Evolutionary conservation across 31 red algal genomes (phyloP).

Genomic region (Bonnemaisonia californica): DNA sequence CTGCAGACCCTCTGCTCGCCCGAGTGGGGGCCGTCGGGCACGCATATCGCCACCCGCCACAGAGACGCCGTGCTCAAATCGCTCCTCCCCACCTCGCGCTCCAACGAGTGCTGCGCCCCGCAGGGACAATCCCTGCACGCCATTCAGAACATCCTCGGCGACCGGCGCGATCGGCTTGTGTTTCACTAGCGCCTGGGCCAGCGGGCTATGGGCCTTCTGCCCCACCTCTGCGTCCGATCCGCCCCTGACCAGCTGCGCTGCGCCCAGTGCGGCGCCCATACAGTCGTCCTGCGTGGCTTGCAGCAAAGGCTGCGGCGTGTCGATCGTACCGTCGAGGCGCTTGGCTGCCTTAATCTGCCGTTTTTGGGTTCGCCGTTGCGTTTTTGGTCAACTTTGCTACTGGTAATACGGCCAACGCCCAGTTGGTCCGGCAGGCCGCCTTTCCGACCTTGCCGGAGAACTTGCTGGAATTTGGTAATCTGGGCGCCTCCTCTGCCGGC

Average conservation of each 20-base stretch:
- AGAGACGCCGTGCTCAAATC: constrained; percentile 39
- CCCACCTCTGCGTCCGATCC: constrained; percentile 54
- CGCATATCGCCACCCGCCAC: constrained; percentile 47
- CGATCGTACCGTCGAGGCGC: neutral
- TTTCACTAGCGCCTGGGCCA: constrained; percentile 55
- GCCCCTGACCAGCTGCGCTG: constrained; percentile 31
- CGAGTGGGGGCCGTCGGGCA: constrained; percentile 48
- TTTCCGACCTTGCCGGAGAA: constrained; percentile 50
- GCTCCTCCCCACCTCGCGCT: constrained; percentile 52
- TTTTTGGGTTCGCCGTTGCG: constrained; percentile 77
- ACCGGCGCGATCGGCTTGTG: constrained; percentile 49
- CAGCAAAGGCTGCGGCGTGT: neutral
- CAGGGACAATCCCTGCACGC: constrained; percentile 34
- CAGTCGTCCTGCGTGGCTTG: constrained; percentile 49
- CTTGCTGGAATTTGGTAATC: constrained; percentile 51
- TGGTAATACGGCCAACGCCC: constrained; percentile 64
- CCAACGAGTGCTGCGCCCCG: constrained; percentile 22
- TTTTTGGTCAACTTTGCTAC: constrained; percentile 80
- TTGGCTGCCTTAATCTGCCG: constrained; percentile 12
- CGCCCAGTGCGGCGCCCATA: constrained; percentile 51
- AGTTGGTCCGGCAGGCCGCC: constrained; percentile 48
- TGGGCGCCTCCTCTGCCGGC: constrained; percentile 43
- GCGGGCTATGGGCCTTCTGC: constrained; percentile 54
- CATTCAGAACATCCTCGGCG: constrained; percentile 45
- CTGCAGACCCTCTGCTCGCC: constrained; percentile 46